These are phyloP conservation scores for Lecanosticta acicola DNA, from an alignment of 2,329 filamentous ascomycete genomes.

Conservation along the genomic window DNA sequence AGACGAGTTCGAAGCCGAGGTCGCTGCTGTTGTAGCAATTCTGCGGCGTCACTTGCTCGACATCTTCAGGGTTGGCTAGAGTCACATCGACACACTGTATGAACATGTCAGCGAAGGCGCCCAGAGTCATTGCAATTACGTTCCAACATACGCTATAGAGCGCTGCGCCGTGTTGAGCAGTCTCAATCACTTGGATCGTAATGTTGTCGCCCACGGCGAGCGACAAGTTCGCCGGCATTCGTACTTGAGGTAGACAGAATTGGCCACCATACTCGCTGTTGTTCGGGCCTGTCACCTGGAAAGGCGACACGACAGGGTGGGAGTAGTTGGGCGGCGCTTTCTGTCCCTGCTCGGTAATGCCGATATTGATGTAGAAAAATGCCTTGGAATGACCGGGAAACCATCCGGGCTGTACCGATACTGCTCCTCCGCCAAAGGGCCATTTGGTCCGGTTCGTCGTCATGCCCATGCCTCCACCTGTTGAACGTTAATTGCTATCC, in stretches of 20 bases:
- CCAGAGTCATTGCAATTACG: background rate
- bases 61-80: constrained; percentile 73
- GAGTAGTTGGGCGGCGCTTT: constrained; percentile 80
- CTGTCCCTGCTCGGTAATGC: constrained; percentile 50
- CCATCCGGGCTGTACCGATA: constrained; percentile 91
- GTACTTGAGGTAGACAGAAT: constrained; percentile 84
- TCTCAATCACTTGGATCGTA: constrained; percentile 82
- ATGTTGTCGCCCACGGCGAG: constrained; percentile 77
- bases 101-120: background rate
- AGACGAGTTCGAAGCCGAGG: constrained; percentile 71
- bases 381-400: constrained; percentile 82
- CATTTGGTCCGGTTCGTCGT: constrained; percentile 84
- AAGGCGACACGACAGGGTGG: constrained; percentile 69
- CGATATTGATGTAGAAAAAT: constrained; percentile 85
- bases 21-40: constrained; percentile 87
- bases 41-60: constrained; percentile 65
- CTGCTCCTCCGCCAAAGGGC: constrained; percentile 80
- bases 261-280: constrained; percentile 75
- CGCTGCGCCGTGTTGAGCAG: constrained; percentile 74
- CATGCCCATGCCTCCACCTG: constrained; percentile 76
- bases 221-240: constrained; percentile 65
- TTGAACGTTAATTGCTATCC: background rate
- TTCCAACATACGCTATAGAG: constrained; percentile 66
- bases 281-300: constrained; percentile 75
- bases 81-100: constrained; percentile 86